Percentiles rank a stretch among this genome's conserved stretches.
These are phyloP conservation scores for Aspergillus fijiensis DNA, from an alignment of 2,329 filamentous ascomycete species.

Conservation along the genomic window DNA sequence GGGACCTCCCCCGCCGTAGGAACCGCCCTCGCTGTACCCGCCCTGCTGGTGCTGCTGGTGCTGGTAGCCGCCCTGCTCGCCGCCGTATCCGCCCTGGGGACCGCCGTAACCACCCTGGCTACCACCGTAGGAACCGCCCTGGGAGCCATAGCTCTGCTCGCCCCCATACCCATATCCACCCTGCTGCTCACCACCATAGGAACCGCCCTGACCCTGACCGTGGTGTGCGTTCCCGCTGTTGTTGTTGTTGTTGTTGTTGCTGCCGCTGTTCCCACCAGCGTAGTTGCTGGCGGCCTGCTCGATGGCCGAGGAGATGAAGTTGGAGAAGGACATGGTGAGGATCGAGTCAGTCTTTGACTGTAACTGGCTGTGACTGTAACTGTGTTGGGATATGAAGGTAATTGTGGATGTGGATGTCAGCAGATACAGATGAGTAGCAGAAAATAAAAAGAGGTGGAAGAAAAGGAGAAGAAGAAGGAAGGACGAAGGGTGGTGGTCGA, in stretches of 20 bases:
- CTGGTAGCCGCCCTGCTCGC: neutral
- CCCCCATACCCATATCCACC: neutral
- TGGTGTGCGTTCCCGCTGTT: neutral
- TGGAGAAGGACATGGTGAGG: conserved; percentile 24
- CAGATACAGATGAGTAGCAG: neutral
- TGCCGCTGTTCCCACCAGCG: conserved; percentile 9
- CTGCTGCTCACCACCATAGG: neutral
- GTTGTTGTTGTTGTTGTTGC: neutral
- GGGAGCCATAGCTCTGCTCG: neutral
- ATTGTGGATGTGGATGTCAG: neutral
- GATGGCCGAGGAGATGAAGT: conserved; percentile 18
- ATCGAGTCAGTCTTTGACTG: neutral
- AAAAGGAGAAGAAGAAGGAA: neutral
- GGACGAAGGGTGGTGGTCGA: neutral
- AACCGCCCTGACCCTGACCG: neutral
- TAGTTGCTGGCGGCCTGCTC: conserved; percentile 15
- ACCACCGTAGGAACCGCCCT: neutral
- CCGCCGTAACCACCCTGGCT: neutral
- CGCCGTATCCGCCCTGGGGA: neutral
- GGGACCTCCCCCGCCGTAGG: neutral
- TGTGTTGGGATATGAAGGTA: neutral
- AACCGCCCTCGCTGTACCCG: neutral
- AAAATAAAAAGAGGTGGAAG: neutral
- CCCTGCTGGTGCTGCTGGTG: neutral
- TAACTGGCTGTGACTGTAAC: neutral